A percentile compares a stretch with the other conserved stretches of the same genome.
These are phyloP conservation scores for Ascocoryne sarcoides DNA, from an alignment of 2,329 filamentous ascomycete species.

Conservation along the genomic window DNA sequence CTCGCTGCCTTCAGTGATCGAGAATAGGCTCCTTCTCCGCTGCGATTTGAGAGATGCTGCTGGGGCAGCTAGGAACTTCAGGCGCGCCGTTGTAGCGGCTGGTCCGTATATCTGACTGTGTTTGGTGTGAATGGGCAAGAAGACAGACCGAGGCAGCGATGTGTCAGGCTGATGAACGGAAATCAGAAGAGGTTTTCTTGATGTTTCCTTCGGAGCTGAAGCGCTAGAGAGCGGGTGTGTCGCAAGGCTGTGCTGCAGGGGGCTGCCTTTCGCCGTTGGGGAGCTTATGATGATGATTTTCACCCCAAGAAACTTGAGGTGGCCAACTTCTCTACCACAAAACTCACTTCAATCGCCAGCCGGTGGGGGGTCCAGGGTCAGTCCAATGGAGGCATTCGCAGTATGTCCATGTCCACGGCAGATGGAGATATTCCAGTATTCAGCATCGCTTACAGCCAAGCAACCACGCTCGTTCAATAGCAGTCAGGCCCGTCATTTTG, in stretches of 20 bases:
- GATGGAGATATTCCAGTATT: neutral
- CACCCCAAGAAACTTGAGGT: neutral
- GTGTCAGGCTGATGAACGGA: neutral
- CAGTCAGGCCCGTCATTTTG: neutral
- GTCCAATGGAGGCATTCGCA: neutral
- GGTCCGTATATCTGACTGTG: conserved; percentile 14
- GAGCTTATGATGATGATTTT: conserved; percentile 1
- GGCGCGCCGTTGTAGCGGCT: conserved; percentile 16
- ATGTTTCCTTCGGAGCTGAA: neutral
- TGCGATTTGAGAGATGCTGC: conserved; percentile 9
- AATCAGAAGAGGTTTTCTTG: neutral
- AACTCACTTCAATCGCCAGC: neutral
- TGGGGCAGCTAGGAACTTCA: conserved; percentile 14
- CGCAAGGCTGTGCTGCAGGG: neutral
- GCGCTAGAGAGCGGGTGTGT: neutral
- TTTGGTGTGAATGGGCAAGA: conserved; percentile 2
- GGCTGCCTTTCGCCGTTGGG: neutral
- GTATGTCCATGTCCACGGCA: neutral
- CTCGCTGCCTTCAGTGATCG: conserved; percentile 6
- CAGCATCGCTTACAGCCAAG: neutral
- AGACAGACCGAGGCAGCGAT: too few species aligned
- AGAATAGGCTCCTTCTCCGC: conserved; percentile 8
- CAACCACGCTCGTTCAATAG: neutral
- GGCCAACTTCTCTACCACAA: neutral
- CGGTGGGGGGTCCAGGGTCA: too few species aligned